Evolutionary conservation across 306 rosid species (phyloP), one percentile per base, ranked within the genome.

Genomic region (Quercus rubra): DNA sequence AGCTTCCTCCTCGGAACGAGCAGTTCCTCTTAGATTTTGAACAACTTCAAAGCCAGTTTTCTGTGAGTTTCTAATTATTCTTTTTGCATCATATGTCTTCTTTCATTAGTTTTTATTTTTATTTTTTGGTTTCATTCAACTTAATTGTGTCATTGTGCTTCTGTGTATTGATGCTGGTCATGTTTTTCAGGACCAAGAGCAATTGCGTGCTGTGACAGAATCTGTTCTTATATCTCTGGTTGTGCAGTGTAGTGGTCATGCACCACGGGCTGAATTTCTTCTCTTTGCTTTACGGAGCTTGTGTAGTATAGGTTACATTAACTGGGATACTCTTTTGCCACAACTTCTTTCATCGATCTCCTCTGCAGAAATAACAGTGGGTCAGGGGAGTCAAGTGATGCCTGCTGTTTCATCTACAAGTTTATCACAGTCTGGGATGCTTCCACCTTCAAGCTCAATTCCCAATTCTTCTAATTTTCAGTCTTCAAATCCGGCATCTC

Each of bases 1-100:
- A 93, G 70, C 88, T 95, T 79, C 97, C 98, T 69, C 99, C 99
- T 52, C 93, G 91, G 70, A 92, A 95, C 68, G 99, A 95, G 87
- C 98, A 93, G 87, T 95, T 95, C 85, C 88, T 95, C 79, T 70
- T 72, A 19, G 99, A 95, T 90, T 95, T 95, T 81, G 96, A 91
- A 89, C 96, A 89, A 77, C 85, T 95, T 59, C 97, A 87, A 92
- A 93, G 85, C 87, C 98, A 93, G 88, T 93, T 91, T 83, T 75
- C 94, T 61, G 98, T 95, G 83, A 88, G 99, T 87, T 81, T 58
- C 77, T 27, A 59, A 15, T 63, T 2, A 17, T 82, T 43, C 30
- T 20, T 57, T 73, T 41, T 51, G 19, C 12, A 23, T 77, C 13
- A 14, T 41, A 54, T 59, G 38, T 62, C 55, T 63, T 14, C 63